Evolutionary conservation across 2,329 filamentous ascomycete genomes (phyloP).

Genomic region (Clarireedia sp.): DNA sequence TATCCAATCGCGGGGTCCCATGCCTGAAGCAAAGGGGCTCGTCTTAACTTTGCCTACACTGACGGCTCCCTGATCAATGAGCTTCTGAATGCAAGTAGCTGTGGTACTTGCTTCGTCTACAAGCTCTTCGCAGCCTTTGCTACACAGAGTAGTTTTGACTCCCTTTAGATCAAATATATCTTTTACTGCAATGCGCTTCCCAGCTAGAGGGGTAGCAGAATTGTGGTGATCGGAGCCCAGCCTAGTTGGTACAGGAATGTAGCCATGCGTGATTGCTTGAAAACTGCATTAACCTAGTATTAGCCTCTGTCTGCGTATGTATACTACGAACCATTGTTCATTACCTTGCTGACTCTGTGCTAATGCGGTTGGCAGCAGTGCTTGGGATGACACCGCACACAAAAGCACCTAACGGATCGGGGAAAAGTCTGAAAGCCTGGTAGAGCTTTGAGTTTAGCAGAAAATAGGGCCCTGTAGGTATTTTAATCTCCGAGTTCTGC

Average conservation of each 20-base stretch:
- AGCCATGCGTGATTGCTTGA: neutral
- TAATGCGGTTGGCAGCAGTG: neutral
- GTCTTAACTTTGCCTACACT: conserved; percentile 45
- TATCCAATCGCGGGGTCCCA: conserved; percentile 35
- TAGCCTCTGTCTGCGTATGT: neutral
- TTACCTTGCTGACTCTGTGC: neutral
- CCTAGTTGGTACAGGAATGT: conserved; percentile 3
- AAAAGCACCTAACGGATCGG: conserved; percentile 2
- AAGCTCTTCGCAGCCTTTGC: conserved; percentile 46
- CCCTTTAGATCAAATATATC: conserved; percentile 53
- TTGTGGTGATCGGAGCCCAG: neutral
- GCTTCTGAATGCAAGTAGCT: conserved; percentile 41
- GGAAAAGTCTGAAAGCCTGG: neutral
- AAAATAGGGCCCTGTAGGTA: conserved; percentile 1
- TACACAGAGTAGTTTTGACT: conserved; percentile 46
- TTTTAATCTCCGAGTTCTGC: too few relatives aligned
- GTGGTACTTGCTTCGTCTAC: conserved; percentile 38
- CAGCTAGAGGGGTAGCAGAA: conserved; percentile 39
- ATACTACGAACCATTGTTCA: neutral
- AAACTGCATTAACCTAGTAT: neutral
- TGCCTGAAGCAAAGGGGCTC: conserved; percentile 35
- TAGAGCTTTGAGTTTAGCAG: neutral
- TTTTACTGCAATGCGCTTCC: conserved; percentile 53
- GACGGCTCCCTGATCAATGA: conserved; percentile 52
- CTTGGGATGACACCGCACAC: neutral